A percentile compares a stretch with the other conserved stretches of the same genome.
phyloP scores from a whole-genome alignment of 495 filamentous ascomycete genomes.

The Penicillium canescens region DNA sequence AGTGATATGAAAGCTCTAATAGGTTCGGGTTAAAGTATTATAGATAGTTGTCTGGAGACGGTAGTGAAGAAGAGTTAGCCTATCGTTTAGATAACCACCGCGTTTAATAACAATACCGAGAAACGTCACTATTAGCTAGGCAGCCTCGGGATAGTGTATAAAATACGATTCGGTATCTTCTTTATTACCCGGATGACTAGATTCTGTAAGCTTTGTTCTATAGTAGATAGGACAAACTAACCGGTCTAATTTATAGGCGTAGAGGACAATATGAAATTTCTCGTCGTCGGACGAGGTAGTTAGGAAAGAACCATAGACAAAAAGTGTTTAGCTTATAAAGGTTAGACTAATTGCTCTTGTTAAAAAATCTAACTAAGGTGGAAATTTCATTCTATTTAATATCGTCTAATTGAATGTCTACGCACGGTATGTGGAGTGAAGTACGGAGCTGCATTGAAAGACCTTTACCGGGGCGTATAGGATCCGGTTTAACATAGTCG shows the following conservation, averaged over 20 bases:
- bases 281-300: slow-evolving; percentile 1
- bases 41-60: slow-evolving; percentile 14
- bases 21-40: slow-evolving; percentile 5
- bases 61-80: slow-evolving; percentile 13
- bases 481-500: slow-evolving; percentile 12
- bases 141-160: slow-evolving; percentile 15
- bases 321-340: not conserved
- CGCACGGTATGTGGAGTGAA: slow-evolving; percentile 1
- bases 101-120: slow-evolving; percentile 9
- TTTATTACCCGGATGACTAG: slow-evolving; percentile 12
- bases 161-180: slow-evolving; percentile 14
- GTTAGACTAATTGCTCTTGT: not conserved
- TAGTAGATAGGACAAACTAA: not conserved
- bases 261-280: slow-evolving; percentile 10
- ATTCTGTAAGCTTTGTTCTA: not conserved
- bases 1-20: slow-evolving; percentile 15
- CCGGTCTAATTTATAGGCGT: slow-evolving; percentile 9
- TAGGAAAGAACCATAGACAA: slow-evolving; percentile 3
- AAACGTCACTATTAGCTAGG: slow-evolving; percentile 9
- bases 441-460: slow-evolving; percentile 12
- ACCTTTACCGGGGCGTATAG: slow-evolving; percentile 10
- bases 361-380: slow-evolving; percentile 6
- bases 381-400: slow-evolving; percentile 3
- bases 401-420: slow-evolving; percentile 8
- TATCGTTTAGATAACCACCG: slow-evolving; percentile 11